Evolutionary conservation across 805 yeast species (phyloP).

Genomic region (Pichia nakasei): DNA sequence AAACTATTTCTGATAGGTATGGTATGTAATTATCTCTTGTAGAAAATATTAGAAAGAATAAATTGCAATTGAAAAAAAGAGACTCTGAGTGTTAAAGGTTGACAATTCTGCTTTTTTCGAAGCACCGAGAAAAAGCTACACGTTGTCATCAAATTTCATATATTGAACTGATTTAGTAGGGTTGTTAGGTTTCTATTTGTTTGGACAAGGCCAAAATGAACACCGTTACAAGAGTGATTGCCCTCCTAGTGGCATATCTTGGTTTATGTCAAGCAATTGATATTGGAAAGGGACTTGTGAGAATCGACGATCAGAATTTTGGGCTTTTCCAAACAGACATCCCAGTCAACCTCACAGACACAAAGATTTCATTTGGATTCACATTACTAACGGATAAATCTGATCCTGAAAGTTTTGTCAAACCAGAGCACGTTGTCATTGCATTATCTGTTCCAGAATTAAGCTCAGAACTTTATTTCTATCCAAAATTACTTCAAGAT

Average conservation of each 20-base stretch:
- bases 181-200: no score
- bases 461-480: conserved; percentile 14
- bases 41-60: no score
- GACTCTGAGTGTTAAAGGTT: no score
- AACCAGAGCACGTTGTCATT: conserved; percentile 23
- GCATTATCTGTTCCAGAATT: conserved; percentile 11
- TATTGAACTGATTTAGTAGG: no score
- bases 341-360: conserved; percentile 13
- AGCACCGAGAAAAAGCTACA: no score
- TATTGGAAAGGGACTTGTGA: conserved; percentile 10
- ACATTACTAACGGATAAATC: conserved; percentile 8
- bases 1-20: no score
- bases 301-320: conserved; percentile 13
- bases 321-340: not conserved
- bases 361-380: conserved; percentile 14
- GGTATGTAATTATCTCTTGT: no score
- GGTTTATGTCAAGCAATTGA: conserved; percentile 4
- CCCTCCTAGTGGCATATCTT: not conserved
- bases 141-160: no score
- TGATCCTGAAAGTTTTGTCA: not conserved
- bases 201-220: no score
- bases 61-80: no score
- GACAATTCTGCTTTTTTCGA: no score
- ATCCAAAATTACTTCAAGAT: conserved; percentile 14
- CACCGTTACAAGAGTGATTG: no score